Percentiles rank a stretch among this genome's conserved stretches.
Conservation (phyloP, 257 asterid species). For the Hygrophila difformis region DNA sequence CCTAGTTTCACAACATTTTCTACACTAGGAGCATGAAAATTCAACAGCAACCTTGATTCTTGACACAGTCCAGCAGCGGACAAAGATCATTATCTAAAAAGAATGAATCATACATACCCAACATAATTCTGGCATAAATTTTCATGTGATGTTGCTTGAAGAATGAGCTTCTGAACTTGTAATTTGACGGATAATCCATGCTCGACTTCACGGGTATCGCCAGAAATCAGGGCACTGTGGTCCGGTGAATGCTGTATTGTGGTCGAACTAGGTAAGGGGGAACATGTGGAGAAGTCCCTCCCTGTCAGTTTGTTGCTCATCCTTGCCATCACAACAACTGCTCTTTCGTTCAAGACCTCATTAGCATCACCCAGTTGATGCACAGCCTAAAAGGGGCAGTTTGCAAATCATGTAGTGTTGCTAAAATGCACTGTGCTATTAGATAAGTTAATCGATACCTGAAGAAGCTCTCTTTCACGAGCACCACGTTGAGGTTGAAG, state of each 20-base stretch:
- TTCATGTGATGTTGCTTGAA: constrained; percentile 85
- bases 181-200: constrained; percentile 86
- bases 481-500: constrained; percentile 81
- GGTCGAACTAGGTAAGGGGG: constrained; percentile 52
- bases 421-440: constrained; percentile 1
- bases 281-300: constrained; percentile 60
- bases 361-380: constrained; percentile 97
- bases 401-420: constrained; percentile 8
- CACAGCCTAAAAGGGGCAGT: constrained; percentile 54
- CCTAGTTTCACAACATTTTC: too few relatives aligned
- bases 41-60: too few relatives aligned
- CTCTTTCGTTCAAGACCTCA: constrained; percentile 92
- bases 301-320: constrained; percentile 98
- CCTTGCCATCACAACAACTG: constrained; percentile 94
- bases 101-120: too few relatives aligned
- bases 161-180: constrained; percentile 95
- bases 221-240: constrained; percentile 49
- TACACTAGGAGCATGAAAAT: too few relatives aligned
- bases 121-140: constrained; percentile 96
- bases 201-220: constrained; percentile 79
- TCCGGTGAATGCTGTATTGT: constrained; percentile 58
- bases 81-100: neutral
- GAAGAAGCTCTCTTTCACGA: constrained; percentile 93
- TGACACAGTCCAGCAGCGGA: too few relatives aligned
- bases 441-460: constrained; percentile 31